Percentiles rank a stretch among this genome's conserved stretches.
Evolutionary conservation across 306 rosid genomes (phyloP).

Genomic region (Ziziphus jujuba): DNA sequence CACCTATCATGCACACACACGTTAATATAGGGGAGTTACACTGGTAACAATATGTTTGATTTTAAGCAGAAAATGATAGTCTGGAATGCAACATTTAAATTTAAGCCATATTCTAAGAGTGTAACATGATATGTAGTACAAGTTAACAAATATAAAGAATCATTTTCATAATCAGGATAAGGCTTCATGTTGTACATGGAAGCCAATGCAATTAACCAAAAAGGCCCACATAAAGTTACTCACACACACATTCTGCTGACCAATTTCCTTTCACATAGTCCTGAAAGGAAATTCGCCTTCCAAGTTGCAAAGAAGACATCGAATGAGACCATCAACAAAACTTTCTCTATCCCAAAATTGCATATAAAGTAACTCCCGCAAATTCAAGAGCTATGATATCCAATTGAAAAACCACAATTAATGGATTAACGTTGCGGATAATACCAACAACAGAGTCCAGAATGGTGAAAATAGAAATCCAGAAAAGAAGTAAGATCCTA

Average conservation of each 20-base stretch:
- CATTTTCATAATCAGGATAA: too few relatives aligned
- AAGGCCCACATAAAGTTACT: slow-evolving; percentile 41
- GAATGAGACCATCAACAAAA: slow-evolving; percentile 83
- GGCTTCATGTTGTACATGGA: background rate
- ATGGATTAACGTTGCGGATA: slow-evolving; percentile 8
- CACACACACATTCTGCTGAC: slow-evolving; percentile 97
- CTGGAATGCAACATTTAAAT: too few relatives aligned
- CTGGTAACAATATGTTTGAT: too few relatives aligned
- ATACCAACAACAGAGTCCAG: background rate
- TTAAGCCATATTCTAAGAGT: too few relatives aligned
- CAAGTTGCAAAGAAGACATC: slow-evolving; percentile 75
- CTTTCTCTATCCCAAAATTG: slow-evolving; percentile 98
- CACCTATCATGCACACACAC: too few relatives aligned
- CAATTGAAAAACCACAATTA: slow-evolving; percentile 26
- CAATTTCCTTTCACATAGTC: slow-evolving; percentile 71
- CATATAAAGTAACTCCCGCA: slow-evolving; percentile 85
- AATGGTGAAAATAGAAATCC: too few relatives aligned
- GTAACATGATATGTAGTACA: too few relatives aligned
- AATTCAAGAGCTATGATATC: slow-evolving; percentile 25
- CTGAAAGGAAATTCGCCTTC: slow-evolving; percentile 87
- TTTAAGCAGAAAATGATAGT: too few relatives aligned
- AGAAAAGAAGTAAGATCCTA: too few relatives aligned
- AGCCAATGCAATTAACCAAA: slow-evolving; percentile 24
- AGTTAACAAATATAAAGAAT: background rate
- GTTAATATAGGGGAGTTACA: too few relatives aligned